Evolutionary conservation across 1,284 basidiomycete species (phyloP), one percentile per base, ranked within the genome.

Genomic region (Fomitopsis palustris): DNA sequence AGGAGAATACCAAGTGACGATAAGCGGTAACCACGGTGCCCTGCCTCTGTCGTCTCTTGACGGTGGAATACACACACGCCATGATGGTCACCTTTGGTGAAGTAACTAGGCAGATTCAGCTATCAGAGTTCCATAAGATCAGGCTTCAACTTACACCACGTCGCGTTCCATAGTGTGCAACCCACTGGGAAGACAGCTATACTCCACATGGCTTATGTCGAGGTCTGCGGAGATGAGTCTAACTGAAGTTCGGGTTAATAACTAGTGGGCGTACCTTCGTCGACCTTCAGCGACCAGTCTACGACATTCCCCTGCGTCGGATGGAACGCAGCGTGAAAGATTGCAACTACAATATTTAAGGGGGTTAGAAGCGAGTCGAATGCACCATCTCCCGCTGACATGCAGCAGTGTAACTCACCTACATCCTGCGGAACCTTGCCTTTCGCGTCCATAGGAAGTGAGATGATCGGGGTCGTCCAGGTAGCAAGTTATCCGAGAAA

Each of bases 321-420:
- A 72, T 92, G 90, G 66, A 92, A 92, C 16, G 90, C 90, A 37
- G 86, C 81, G 74, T 92, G 90, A 63, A 92, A 92, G 69, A 92
- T 87, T 16, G 90, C 88, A 67, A 90, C 90, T 92, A 29, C 10
- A 25, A 45, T 7, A 2, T 47, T 17, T 27, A 12, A 29, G 9
- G 25, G 16, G 27, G 8, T 29, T 2, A 12, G 3, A 25, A 10
- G 23, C n/a, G 7, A 47, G 3, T 21, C 9, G 21, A 27, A 14
- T 8, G 12, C 14, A 47, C 25, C 29, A 19, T 4, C 12, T 25
- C 5, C 29, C 2, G 31, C 1, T 2, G 14, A 53, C 14, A 38
- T 43, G 23, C 29, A 6, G 25, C 23, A 14, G 7, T n/a, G n/a
- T n/a, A 23, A 67, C 72, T 55, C 56, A 81, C 82, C 79, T 57